Evolutionary conservation across 148 eudicot genomes (phyloP).

Genomic region (Polygonum aviculare): DNA sequence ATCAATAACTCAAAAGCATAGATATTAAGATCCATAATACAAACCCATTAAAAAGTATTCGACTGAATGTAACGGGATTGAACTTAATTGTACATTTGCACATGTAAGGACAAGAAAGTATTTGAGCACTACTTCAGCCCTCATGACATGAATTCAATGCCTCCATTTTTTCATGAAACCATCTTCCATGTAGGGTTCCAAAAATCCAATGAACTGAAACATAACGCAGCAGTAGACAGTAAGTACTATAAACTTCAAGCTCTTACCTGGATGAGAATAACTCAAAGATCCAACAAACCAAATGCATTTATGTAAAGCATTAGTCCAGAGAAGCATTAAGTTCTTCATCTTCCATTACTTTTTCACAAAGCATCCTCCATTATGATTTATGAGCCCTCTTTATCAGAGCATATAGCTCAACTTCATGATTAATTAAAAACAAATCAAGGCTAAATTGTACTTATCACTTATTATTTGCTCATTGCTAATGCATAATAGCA

Average conservation of each 20-base stretch:
- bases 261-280: background rate
- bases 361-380: background rate
- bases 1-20: background rate
- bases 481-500: background rate
- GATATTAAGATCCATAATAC: background rate
- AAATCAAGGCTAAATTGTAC: background rate
- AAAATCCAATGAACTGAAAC: constrained; percentile 79
- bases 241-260: background rate
- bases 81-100: background rate
- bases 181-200: constrained; percentile 69
- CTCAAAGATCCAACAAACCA: background rate
- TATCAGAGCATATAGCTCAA: background rate
- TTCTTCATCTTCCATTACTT: background rate
- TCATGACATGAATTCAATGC: constrained; percentile 23
- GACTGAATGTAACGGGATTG: background rate
- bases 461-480: background rate
- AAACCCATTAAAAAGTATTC: background rate
- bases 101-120: background rate
- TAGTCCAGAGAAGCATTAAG: background rate
- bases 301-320: background rate
- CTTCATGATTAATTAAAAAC: no score
- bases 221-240: background rate
- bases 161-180: constrained; percentile 63
- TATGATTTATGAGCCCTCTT: background rate
- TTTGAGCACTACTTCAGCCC: background rate